Evolutionary conservation across 768 basidiomycete species (phyloP), one percentile per base, ranked within the genome.

Genomic region (Basidioascus undulatus): DNA sequence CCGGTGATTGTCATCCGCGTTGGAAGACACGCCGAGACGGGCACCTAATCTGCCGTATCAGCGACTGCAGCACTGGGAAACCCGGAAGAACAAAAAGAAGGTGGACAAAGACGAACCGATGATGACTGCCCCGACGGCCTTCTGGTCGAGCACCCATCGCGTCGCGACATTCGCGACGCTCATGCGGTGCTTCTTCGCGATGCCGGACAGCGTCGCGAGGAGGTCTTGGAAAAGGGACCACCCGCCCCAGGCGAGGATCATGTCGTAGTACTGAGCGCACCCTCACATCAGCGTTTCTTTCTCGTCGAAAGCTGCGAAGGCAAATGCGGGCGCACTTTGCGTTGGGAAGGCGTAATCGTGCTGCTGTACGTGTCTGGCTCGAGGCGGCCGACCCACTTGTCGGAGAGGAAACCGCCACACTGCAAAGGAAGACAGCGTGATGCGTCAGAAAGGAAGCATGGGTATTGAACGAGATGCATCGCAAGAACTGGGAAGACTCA

Each of bases 391-490:
- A 83, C 61, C 77, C 78, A 83, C 44, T 66, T 66, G 53, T 82
- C 77, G 3, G 77, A 61, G 33, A 83, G 63, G 53, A 83, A 80
- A 4, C 79, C 80, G 7, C 80, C 80, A 49, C 80, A 82, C 80
- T 83, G 51, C 23, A 18, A 47, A 35, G 19, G 27, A 31, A 18
- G 40, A 40, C 39, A 34, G 41, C 41, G 45, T n/a, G 23, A 40
- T 25, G 13, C 13, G 35, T 21, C 34, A 7, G 13, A 21, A 39
- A 16, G 34, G 34, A 18, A 23, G 12, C 16, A 43, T 16, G 12
- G 31, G 41, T 13, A 30, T 21, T 16, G 28, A 39, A 35, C 25
- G 24, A 32, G n/a, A n/a, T n/a, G n/a, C n/a, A n/a, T n/a, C n/a
- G n/a, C n/a, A n/a, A n/a, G n/a, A n/a, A n/a, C n/a, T n/a, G 32